phyloP scores from a whole-genome alignment of 768 basidiomycete species.

The Suillus plorans region DNA sequence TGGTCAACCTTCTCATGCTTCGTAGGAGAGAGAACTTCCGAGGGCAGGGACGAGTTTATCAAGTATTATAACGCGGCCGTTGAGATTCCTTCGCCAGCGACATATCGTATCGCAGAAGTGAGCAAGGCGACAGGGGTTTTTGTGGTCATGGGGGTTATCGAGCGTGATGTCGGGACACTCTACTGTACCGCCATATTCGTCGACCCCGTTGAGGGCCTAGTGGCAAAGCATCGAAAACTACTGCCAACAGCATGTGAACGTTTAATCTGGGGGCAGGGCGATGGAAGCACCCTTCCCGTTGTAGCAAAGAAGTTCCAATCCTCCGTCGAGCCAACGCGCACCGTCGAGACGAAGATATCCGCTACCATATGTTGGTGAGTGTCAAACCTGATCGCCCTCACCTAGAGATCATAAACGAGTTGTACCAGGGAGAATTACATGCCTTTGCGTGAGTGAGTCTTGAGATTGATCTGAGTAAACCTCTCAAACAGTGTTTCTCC shows the following conservation, averaged over 20 bases:
- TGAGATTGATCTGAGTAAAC: not conserved
- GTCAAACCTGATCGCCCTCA: not conserved
- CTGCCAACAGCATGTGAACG: conserved; percentile 62
- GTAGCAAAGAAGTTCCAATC: conserved; percentile 39
- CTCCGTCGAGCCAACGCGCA: conserved; percentile 12
- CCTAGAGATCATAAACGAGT: not conserved
- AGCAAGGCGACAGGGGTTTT: conserved; percentile 50
- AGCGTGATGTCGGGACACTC: conserved; percentile 56
- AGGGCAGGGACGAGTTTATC: conserved; percentile 60
- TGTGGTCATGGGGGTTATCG: conserved; percentile 60
- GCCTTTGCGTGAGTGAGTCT: conserved; percentile 54
- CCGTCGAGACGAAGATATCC: conserved; percentile 45
- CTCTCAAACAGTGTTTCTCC: not conserved
- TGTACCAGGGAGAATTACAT: conserved; percentile 67
- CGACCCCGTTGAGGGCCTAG: conserved; percentile 47
- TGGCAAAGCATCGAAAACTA: conserved; percentile 66
- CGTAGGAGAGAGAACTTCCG: conserved; percentile 48
- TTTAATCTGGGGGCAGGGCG: conserved; percentile 62
- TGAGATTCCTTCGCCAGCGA: conserved; percentile 52
- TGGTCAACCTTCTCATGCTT: conserved; percentile 42
- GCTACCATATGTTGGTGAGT: conserved; percentile 60
- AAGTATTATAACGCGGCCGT: conserved; percentile 56
- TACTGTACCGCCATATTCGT: conserved; percentile 63
- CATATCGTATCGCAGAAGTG: conserved; percentile 47
- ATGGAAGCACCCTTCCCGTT: conserved; percentile 53